phyloP scores from a whole-genome alignment of 495 filamentous ascomycete species.

The Penicillium arizonense region DNA sequence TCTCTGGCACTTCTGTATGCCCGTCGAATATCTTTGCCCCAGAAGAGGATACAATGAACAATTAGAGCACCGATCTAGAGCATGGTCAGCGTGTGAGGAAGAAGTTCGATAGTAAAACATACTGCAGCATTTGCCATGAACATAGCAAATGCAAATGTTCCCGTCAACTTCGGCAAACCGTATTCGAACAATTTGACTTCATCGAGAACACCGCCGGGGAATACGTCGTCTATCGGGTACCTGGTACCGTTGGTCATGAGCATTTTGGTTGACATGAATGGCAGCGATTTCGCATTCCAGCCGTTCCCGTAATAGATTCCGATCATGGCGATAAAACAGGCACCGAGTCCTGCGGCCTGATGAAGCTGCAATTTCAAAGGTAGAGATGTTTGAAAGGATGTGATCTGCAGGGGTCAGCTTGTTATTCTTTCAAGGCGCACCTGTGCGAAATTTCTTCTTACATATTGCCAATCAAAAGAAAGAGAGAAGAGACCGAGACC shows the following conservation, averaged over 20 bases:
- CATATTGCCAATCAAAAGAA: conserved; percentile 59
- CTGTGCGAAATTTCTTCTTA: conserved; percentile 15
- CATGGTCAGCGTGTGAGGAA: background rate
- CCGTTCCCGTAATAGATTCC: conserved; percentile 30
- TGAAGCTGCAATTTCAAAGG: conserved; percentile 27
- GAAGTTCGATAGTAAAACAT: conserved; percentile 1
- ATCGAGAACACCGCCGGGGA: conserved; percentile 34
- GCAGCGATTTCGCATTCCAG: conserved; percentile 24
- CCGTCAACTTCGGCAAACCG: conserved; percentile 44
- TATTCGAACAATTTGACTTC: conserved; percentile 24
- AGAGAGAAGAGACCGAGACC: conserved; percentile 48
- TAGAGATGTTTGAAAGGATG: conserved; percentile 32
- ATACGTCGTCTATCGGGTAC: conserved; percentile 32
- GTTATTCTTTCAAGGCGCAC: background rate
- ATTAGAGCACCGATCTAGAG: conserved; percentile 34
- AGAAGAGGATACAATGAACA: conserved; percentile 35
- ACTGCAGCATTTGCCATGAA: conserved; percentile 35
- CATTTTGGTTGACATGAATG: conserved; percentile 29
- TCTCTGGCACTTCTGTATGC: conserved; percentile 27
- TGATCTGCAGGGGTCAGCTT: conserved; percentile 25
- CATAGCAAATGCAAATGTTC: conserved; percentile 36
- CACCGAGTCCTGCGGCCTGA: conserved; percentile 9
- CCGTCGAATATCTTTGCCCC: conserved; percentile 29
- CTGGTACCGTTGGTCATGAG: conserved; percentile 13
- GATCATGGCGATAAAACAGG: conserved; percentile 23